Conservation (phyloP, 2,329 filamentous ascomycete species). For the Akanthomyces uredinophilus region DNA sequence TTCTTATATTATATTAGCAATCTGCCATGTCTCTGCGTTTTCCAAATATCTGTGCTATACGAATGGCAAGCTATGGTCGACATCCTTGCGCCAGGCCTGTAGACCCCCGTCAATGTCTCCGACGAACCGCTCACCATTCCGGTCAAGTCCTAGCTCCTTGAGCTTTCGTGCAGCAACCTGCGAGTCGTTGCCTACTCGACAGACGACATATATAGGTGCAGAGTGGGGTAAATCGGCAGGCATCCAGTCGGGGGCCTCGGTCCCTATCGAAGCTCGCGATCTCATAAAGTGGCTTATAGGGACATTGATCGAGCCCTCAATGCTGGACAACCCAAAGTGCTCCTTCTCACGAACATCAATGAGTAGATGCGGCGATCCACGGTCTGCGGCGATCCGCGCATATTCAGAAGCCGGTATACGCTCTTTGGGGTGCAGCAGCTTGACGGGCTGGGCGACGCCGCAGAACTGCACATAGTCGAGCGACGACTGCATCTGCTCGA, state of each 20-base stretch:
- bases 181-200: constrained; percentile 72
- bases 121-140: constrained; percentile 49
- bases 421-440: constrained; percentile 56
- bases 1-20: constrained; percentile 8
- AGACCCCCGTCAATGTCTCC: constrained; percentile 70
- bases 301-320: constrained; percentile 72
- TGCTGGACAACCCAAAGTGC: constrained; percentile 74
- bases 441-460: constrained; percentile 53
- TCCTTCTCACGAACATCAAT: constrained; percentile 82
- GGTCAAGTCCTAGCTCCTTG: constrained; percentile 53
- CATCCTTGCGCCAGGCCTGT: constrained; percentile 63
- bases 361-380: constrained; percentile 46
- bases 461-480: constrained; percentile 87
- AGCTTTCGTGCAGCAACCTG: constrained; percentile 64
- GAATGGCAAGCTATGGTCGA: constrained; percentile 56
- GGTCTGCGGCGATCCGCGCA: constrained; percentile 25
- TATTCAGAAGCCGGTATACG: constrained; percentile 64
- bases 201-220: constrained; percentile 64
- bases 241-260: constrained; percentile 30
- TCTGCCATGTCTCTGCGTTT: constrained; percentile 1
- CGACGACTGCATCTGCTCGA: constrained; percentile 55
- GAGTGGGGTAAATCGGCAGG: constrained; percentile 34
- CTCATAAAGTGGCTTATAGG: constrained; percentile 54
- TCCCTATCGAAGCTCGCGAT: constrained; percentile 19
- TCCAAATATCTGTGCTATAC: constrained; percentile 27